Conservation (phyloP, 148 eudicot species). For the Pharnaceum exiguum region DNA sequence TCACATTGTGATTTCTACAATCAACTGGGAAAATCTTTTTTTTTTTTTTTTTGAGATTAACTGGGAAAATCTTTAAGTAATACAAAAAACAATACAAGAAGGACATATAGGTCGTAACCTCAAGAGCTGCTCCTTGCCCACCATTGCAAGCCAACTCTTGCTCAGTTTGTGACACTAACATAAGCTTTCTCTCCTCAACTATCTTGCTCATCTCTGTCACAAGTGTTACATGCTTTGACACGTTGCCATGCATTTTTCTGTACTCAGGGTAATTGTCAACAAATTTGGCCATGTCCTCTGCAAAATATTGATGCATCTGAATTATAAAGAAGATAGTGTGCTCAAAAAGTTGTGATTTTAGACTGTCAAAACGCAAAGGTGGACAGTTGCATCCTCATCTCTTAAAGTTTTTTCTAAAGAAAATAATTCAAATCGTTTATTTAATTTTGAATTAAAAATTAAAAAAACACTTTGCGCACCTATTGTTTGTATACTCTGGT, state of each 20-base stretch:
- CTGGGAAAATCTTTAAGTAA: neutral
- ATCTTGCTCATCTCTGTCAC: slow-evolving; percentile 98
- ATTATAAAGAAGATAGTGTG: neutral
- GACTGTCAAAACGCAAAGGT: neutral
- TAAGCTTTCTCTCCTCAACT: slow-evolving; percentile 94
- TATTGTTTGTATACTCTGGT: slow-evolving; percentile 92
- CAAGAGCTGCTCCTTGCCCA: slow-evolving; percentile 97
- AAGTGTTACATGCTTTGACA: slow-evolving; percentile 92
- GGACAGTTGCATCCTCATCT: no score
- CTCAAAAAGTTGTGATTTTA: neutral
- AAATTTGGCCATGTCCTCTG: slow-evolving; percentile 99
- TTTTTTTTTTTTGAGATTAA: neutral
- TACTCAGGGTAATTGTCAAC: slow-evolving; percentile 98
- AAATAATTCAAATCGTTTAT: no score
- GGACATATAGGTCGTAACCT: slow-evolving; percentile 42
- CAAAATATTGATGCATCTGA: slow-evolving; percentile 18
- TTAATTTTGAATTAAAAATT: no score
- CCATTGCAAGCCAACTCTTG: slow-evolving; percentile 99
- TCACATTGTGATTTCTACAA: no score
- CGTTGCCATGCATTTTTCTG: slow-evolving; percentile 94
- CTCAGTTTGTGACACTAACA: slow-evolving; percentile 93
- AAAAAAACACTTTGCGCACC: no score
- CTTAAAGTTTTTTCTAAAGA: no score
- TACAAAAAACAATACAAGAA: neutral
- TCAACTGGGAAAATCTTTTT: no score